These are phyloP conservation scores for Raddia guianensis DNA, from an alignment of 176 grass and related monocot species.

Conservation along the genomic window DNA sequence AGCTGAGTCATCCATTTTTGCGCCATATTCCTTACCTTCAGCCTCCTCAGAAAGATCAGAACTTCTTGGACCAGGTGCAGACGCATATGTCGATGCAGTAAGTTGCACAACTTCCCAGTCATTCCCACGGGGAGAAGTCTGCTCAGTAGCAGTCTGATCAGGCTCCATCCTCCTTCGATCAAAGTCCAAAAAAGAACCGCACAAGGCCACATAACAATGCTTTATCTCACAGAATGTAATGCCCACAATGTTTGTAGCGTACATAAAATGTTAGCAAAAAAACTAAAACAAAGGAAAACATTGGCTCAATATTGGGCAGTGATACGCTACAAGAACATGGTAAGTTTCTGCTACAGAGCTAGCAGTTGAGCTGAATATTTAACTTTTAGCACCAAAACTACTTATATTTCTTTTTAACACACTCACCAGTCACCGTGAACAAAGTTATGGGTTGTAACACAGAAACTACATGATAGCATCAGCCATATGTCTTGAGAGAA, in stretches of 20 bases:
- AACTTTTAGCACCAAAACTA: neutral
- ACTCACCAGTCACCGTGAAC: no score
- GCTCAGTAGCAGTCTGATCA: conserved; percentile 23
- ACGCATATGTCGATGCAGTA: conserved; percentile 58
- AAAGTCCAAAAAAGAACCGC: neutral
- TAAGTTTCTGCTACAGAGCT: neutral
- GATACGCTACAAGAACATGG: neutral
- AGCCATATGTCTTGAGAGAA: neutral
- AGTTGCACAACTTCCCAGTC: conserved; percentile 93
- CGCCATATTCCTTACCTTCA: conserved; percentile 50
- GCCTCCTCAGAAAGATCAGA: conserved; percentile 34
- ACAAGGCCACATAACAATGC: neutral
- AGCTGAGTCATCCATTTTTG: conserved; percentile 44
- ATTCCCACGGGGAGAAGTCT: conserved; percentile 39
- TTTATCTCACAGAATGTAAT: neutral
- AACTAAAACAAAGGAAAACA: neutral
- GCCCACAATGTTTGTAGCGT: neutral
- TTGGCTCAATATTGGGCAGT: neutral
- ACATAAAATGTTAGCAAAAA: neutral
- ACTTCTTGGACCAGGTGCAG: conserved; percentile 34
- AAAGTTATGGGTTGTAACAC: neutral
- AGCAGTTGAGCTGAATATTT: neutral
- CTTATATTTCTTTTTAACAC: no score
- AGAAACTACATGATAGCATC: neutral
- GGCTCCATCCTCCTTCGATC: conserved; percentile 44